Base-by-base conservation (phyloP, 1,284 basidiomycete species). In the Earliella scabrosa region DNA sequence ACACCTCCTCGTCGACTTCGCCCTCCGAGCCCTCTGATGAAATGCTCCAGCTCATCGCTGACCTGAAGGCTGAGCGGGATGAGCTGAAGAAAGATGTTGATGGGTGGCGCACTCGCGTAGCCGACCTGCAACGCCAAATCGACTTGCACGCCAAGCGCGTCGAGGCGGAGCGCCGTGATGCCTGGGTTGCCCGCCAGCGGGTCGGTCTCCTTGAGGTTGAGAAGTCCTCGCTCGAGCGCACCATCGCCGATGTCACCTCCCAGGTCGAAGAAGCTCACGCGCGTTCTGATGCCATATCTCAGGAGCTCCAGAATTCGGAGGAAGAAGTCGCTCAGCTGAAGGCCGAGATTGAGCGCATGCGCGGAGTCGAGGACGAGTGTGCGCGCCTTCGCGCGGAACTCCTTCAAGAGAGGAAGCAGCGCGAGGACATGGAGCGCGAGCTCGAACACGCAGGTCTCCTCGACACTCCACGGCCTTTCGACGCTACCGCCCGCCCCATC, bases 21-120 rank as follows among this genome's bases (percentile, higher is more conserved):
- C 63, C 65, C 29, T 61, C 54, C 36, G 66, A 68, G 43, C 55
- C 86, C 9, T 83, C 74, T 54, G 87, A 91, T 64, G 90, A 92
- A 74, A 85, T 91, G 83, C 71, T 90, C 40, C 78, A 80, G 63
- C 77, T 91, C 40, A 77, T 92, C 45, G 77, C 85, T 2, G 90
- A 93, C 68, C 77, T 93, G 61, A 92, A 90, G 66, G 77, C 82
- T 0, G 90, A 93, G 67, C 79, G 91, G 18, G 90, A 93, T 64
- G 88, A 91, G 61, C 76, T 93, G 49, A 90, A 87, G 71, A 79
- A 80, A 46, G 90, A 92, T 68, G 82, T 90, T 0, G 86, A 89
- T 61, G 88, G 86, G 0, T 92, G 89, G 88, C 79, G 87, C 54
- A 80, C 74, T 27, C 81, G 90, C 26, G 85, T 91, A 34, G 77